A percentile compares a stretch with the other conserved stretches of the same genome.
Evolutionary conservation across 2,329 filamentous ascomycete species (phyloP).

Genomic region (Cytospora schulzeri): DNA sequence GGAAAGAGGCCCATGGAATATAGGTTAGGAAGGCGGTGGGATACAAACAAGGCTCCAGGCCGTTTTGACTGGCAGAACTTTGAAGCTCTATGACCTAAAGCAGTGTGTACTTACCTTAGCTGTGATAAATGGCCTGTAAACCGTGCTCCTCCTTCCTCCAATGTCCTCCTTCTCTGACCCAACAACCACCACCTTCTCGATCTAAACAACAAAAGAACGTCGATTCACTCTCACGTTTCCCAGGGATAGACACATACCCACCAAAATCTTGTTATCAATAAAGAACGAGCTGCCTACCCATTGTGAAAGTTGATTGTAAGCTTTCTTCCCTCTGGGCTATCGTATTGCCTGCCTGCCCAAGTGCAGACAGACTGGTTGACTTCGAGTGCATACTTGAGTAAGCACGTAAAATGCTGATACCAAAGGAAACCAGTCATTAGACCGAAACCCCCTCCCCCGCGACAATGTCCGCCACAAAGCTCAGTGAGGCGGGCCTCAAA

Average conservation of each 20-base stretch:
- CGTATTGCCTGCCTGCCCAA: background rate
- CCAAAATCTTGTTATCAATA: too few relatives aligned
- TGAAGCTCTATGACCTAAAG: background rate
- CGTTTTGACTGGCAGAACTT: background rate
- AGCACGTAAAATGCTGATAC: background rate
- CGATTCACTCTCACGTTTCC: background rate
- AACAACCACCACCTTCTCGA: too few relatives aligned
- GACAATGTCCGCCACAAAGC: slow-evolving; percentile 54
- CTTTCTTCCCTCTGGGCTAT: background rate
- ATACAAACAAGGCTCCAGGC: background rate
- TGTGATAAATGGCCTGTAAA: too few relatives aligned
- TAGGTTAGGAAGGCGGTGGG: background rate
- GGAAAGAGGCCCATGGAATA: background rate
- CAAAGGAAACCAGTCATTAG: background rate
- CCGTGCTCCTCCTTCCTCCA: background rate
- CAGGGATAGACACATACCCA: background rate
- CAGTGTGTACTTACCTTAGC: too few relatives aligned
- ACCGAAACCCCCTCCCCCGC: background rate
- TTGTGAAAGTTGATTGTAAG: background rate
- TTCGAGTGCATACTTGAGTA: too few relatives aligned
- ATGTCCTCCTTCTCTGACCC: too few relatives aligned
- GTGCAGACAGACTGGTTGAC: too few relatives aligned
- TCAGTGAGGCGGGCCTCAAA: slow-evolving; percentile 64
- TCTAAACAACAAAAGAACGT: background rate
- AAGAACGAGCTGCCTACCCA: background rate